Evolutionary conservation across 768 basidiomycete genomes (phyloP).

Genomic region (Agrocybe praecox): DNA sequence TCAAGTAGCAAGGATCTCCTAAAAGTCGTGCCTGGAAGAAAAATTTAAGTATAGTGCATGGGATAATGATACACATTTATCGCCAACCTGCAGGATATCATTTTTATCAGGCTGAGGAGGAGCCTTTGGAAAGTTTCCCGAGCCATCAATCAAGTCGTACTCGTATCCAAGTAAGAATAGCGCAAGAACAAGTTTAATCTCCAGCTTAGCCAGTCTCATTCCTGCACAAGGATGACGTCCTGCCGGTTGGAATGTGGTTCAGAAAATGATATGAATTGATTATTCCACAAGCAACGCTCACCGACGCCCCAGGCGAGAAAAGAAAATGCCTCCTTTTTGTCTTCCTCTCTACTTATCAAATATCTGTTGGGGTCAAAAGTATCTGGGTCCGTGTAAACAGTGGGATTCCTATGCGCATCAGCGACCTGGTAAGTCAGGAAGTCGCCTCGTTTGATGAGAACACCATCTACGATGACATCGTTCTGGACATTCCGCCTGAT

Average conservation of each 20-base stretch:
- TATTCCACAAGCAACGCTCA: neutral
- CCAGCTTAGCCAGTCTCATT: slow-evolving; percentile 16
- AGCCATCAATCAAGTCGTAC: neutral
- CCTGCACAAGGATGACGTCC: slow-evolving; percentile 10
- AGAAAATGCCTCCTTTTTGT: slow-evolving; percentile 18
- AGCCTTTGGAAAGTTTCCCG: neutral
- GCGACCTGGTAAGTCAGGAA: slow-evolving; percentile 36
- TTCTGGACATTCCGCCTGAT: slow-evolving; percentile 37
- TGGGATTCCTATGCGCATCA: slow-evolving; percentile 35
- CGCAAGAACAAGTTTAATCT: slow-evolving; percentile 12
- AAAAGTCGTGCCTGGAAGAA: neutral
- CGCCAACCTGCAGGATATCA: neutral
- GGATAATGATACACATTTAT: too few species aligned
- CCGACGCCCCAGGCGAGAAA: slow-evolving; percentile 21
- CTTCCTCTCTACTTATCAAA: slow-evolving; percentile 25
- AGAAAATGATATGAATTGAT: neutral
- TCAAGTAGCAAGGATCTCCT: neutral
- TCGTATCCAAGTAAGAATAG: slow-evolving; percentile 2
- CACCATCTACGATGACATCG: slow-evolving; percentile 27
- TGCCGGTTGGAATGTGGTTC: neutral
- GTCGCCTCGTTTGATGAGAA: slow-evolving; percentile 29
- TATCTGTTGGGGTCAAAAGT: slow-evolving; percentile 38
- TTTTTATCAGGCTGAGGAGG: neutral
- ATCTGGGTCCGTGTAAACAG: slow-evolving; percentile 36
- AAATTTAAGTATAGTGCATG: neutral